Conservation (phyloP, 176 grass and related monocot species). For the Saccharum officinarum region DNA sequence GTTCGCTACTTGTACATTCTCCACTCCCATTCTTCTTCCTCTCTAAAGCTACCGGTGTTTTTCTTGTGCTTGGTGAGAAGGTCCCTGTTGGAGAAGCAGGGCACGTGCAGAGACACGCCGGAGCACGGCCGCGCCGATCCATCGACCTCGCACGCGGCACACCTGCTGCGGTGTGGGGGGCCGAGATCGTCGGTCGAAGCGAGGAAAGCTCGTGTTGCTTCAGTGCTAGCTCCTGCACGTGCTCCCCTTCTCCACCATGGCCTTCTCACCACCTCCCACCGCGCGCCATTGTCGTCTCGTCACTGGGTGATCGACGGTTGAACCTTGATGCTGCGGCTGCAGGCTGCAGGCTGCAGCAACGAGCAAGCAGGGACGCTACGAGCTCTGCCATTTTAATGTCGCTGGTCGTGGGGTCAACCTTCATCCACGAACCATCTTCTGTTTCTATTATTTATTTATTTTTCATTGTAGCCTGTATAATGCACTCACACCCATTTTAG, state of each 20-base stretch:
- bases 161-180: background rate
- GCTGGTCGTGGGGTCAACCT: no score
- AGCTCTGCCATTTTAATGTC: no score
- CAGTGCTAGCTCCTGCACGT: slow-evolving; percentile 46
- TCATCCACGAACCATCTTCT: no score
- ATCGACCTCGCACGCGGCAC: background rate
- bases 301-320: no score
- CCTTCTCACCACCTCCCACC: slow-evolving; percentile 56
- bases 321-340: no score
- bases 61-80: slow-evolving; percentile 46
- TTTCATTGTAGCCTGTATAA: no score
- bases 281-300: no score
- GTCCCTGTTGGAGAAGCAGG: slow-evolving; percentile 98
- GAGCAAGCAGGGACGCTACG: no score
- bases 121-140: background rate
- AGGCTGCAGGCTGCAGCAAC: no score
- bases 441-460: no score
- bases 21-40: slow-evolving; percentile 1
- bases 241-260: slow-evolving; percentile 98
- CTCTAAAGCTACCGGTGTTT: background rate
- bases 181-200: background rate
- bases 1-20: background rate
- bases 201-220: background rate
- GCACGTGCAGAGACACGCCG: slow-evolving; percentile 68
- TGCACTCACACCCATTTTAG: no score